phyloP scores from a whole-genome alignment of 108 stramenopile species.

The Aureococcus anophagefferens region DNA sequence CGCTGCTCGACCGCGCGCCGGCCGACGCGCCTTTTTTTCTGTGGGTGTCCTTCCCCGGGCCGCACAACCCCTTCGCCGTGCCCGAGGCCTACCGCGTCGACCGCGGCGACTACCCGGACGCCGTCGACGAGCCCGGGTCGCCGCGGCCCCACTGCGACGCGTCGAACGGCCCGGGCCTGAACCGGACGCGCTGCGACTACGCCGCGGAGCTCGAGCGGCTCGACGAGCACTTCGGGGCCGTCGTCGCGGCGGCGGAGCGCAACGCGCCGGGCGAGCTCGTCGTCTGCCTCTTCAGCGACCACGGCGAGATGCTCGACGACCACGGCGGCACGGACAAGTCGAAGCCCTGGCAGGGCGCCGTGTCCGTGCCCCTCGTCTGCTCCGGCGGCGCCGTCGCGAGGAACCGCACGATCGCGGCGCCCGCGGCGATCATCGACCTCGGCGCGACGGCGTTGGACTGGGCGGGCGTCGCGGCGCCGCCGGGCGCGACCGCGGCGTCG shows the following conservation, averaged over 20 bases:
- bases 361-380: conserved; percentile 17
- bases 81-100: too few relatives aligned
- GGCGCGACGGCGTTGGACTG: conserved; percentile 25
- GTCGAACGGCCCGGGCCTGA: too few relatives aligned
- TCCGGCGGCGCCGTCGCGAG: conserved; percentile 13
- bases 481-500: too few relatives aligned
- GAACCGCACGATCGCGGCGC: conserved; percentile 5
- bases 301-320: conserved; percentile 39
- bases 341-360: conserved; percentile 22
- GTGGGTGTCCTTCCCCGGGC: conserved; percentile 29
- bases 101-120: too few relatives aligned
- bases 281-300: conserved; percentile 42
- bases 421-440: conserved; percentile 25
- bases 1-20: conserved; percentile 12
- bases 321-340: conserved; percentile 23
- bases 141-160: too few relatives aligned
- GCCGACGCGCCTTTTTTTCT: conserved; percentile 21
- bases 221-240: conserved; percentile 14
- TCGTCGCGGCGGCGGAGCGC: conserved; percentile 4
- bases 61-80: conserved; percentile 17
- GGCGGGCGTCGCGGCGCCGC: neutral
- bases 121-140: too few relatives aligned
- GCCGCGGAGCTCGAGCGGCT: conserved; percentile 27
- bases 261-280: conserved; percentile 33
- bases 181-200: conserved; percentile 24